Evolutionary conservation across 2,329 filamentous ascomycete species (phyloP).

Genomic region (Sporothrix humicola): DNA sequence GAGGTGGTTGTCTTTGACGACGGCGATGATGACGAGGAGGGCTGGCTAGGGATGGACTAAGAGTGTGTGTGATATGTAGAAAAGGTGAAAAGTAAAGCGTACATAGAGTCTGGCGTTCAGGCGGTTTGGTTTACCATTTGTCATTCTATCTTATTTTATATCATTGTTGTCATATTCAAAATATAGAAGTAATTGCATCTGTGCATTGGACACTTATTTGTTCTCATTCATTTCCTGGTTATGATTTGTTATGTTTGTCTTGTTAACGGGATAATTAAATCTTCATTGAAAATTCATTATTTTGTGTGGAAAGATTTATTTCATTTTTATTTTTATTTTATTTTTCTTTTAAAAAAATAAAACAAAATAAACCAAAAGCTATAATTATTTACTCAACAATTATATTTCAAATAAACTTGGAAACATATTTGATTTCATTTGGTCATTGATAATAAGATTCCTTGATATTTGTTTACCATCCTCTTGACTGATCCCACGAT

Average conservation of each 20-base stretch:
- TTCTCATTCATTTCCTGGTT: neutral
- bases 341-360: neutral
- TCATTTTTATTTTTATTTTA: neutral
- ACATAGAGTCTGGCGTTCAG: constrained; percentile 31
- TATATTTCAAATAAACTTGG: no score
- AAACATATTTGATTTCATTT: no score
- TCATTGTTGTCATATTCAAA: constrained; percentile 14
- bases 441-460: neutral
- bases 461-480: neutral
- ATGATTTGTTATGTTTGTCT: neutral
- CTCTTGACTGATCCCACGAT: constrained; percentile 1
- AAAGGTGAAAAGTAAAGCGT: neutral
- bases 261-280: neutral
- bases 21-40: constrained; percentile 34
- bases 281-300: neutral
- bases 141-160: constrained; percentile 14
- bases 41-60: constrained; percentile 35
- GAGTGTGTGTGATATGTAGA: neutral
- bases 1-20: constrained; percentile 32
- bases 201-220: neutral
- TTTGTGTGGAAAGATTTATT: neutral
- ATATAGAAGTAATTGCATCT: constrained; percentile 18
- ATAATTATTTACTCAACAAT: no score
- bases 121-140: neutral
- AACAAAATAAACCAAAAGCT: neutral